A percentile compares a stretch with the other conserved stretches of the same genome.
These are phyloP conservation scores for Dendryphion nanum DNA, from an alignment of 2,329 filamentous ascomycete genomes.

Conservation along the genomic window DNA sequence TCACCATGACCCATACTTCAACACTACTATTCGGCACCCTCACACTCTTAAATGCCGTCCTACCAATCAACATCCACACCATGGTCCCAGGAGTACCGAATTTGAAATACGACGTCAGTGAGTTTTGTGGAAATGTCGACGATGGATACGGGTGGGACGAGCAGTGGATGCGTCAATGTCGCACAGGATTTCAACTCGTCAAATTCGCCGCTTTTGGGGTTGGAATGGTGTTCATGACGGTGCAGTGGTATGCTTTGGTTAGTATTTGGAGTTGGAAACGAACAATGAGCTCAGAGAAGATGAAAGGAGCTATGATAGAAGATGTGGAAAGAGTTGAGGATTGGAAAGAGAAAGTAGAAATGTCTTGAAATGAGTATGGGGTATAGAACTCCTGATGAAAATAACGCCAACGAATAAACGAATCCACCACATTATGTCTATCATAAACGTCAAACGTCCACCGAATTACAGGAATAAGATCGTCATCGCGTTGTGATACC, in stretches of 20 bases:
- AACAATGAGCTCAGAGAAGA: background rate
- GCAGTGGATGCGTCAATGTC: constrained; percentile 15
- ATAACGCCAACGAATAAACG: too few species aligned
- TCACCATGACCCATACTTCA: constrained; percentile 22
- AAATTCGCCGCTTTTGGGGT: background rate
- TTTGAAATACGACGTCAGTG: constrained; percentile 16
- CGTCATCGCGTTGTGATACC: too few species aligned
- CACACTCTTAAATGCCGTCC: constrained; percentile 21
- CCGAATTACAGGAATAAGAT: too few species aligned
- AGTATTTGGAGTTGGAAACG: background rate
- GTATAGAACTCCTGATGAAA: too few species aligned
- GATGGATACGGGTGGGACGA: constrained; percentile 28
- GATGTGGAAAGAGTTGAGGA: too few species aligned
- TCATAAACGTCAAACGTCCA: too few species aligned
- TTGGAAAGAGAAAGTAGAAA: too few species aligned
- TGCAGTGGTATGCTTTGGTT: background rate
- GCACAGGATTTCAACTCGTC: background rate
- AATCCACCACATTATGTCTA: too few species aligned
- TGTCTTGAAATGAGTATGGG: too few species aligned
- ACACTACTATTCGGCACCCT: constrained; percentile 28
- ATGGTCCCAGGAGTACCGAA: constrained; percentile 21
- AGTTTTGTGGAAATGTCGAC: constrained; percentile 27
- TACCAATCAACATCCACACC: constrained; percentile 19
- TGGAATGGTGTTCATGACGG: background rate
- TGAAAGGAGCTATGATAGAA: too few species aligned